Base-by-base conservation (phyloP, 2,329 filamentous ascomycete species). In the Teratosphaeria viscida region DNA sequence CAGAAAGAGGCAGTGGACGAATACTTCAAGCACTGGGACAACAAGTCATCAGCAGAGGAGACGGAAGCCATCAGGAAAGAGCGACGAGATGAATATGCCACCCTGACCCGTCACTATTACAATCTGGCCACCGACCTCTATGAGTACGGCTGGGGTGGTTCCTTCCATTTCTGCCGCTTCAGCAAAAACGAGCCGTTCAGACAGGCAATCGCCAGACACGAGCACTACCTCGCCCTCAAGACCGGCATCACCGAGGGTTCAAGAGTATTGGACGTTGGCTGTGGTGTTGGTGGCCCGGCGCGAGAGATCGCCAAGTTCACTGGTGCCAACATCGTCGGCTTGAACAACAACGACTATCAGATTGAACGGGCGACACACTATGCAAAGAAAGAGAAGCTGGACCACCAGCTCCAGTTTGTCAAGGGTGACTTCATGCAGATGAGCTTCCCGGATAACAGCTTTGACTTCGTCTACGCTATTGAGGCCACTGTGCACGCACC, bases 351-450 rank as follows among this genome's bases (percentile, higher is more conserved):
- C 77, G 90, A 96, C 78, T 99, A 99, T 81, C 94, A 97, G 79
- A 96, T 97, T 66, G 85, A 96, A 73, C 89, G 94, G 65, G 92
- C 92, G n/a, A 91, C 85, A 14, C 80, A 82, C 58, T 96, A 96
- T 72, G 90, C 92, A 2, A 77, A 82, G 63, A 90, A 90, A 76
- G 90, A 95, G 77, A 86, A 87, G 57, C 79, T 97, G 57, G 82
- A 86, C 1, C 76, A 89, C 70, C 90, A 96, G 78, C 79, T 96
- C 66, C 82, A 82, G 64, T 97, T 90, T 70, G 87, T 90, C 72
- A 96, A 97, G 83, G 92, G 92, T 57, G 92, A 97, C 72, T 99
- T 99, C 75, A 97, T 97, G 92, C 90, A 96, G 85, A 95, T 97
- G 90, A 86, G 86, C 26, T 97, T 97, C 80, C 86, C 89, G 54